Conservation (phyloP, 441 rosid species). For the Adansonia gregorii region DNA sequence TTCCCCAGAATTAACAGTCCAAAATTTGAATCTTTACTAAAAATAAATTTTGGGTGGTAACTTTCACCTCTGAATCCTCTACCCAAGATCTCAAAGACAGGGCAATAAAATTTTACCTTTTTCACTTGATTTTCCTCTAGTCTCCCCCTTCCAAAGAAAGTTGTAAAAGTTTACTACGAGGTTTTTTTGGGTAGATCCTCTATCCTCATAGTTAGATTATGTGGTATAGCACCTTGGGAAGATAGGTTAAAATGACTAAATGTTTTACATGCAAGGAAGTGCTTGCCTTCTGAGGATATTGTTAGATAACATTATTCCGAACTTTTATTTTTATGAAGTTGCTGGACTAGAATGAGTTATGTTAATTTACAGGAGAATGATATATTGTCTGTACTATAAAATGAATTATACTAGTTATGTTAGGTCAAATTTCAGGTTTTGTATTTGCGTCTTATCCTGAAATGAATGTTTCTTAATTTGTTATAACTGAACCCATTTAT, state of each 20-base stretch:
- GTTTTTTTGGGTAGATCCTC: not conserved
- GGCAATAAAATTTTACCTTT: not conserved
- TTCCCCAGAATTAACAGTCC: conserved; percentile 8
- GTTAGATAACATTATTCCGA: not conserved
- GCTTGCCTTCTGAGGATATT: not conserved
- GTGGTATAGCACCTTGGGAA: conserved; percentile 7
- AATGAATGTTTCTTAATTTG: conserved; percentile 11
- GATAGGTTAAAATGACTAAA: not conserved
- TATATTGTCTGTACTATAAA: not conserved
- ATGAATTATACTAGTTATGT: not conserved
- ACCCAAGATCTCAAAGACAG: not conserved
- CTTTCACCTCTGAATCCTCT: not conserved
- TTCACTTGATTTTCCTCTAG: not conserved
- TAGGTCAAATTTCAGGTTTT: conserved; percentile 4
- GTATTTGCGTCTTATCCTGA: not conserved
- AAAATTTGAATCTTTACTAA: not conserved
- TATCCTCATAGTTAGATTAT: not conserved
- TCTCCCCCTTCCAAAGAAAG: not conserved
- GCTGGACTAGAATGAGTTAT: conserved; percentile 10
- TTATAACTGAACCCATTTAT: not conserved
- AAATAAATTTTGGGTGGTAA: not conserved
- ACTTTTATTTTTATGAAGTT: not conserved
- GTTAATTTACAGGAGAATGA: not conserved
- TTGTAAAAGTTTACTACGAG: not conserved
- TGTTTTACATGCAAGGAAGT: not conserved